Conservation (phyloP, 164 flowering plant genomes). For the Vitis vinifera region DNA sequence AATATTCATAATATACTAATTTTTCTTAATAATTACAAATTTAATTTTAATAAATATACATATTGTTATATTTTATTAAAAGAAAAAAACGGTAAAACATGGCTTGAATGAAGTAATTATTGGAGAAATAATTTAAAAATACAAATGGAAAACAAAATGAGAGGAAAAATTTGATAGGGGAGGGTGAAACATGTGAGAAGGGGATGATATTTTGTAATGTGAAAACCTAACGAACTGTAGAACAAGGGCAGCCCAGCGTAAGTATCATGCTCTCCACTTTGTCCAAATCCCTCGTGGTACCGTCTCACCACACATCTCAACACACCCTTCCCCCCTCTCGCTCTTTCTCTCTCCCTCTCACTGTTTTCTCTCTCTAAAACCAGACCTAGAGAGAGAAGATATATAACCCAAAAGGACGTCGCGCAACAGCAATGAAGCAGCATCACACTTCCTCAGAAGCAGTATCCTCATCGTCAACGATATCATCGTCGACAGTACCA, state of each 20-base stretch:
- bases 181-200: background rate
- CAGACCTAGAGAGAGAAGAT: slow-evolving; percentile 6
- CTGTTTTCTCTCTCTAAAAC: background rate
- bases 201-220: too few relatives aligned
- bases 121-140: too few relatives aligned
- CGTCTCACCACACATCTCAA: slow-evolving; percentile 19
- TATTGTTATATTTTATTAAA: too few relatives aligned
- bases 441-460: slow-evolving; percentile 28
- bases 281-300: slow-evolving; percentile 15
- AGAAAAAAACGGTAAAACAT: too few relatives aligned
- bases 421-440: slow-evolving; percentile 26
- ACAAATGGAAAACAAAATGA: too few relatives aligned
- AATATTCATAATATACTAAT: accelerated
- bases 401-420: background rate
- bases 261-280: slow-evolving; percentile 7
- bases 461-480: slow-evolving; percentile 29
- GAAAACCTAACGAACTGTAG: too few relatives aligned
- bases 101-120: too few relatives aligned
- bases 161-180: too few relatives aligned
- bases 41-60: too few relatives aligned
- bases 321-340: slow-evolving; percentile 2
- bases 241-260: background rate
- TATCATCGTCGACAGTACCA: slow-evolving; percentile 16
- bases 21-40: too few relatives aligned
- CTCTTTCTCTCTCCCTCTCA: slow-evolving; percentile 14